Conservation (phyloP, 768 basidiomycete species). For the Leucosporidium yakuticum region DNA sequence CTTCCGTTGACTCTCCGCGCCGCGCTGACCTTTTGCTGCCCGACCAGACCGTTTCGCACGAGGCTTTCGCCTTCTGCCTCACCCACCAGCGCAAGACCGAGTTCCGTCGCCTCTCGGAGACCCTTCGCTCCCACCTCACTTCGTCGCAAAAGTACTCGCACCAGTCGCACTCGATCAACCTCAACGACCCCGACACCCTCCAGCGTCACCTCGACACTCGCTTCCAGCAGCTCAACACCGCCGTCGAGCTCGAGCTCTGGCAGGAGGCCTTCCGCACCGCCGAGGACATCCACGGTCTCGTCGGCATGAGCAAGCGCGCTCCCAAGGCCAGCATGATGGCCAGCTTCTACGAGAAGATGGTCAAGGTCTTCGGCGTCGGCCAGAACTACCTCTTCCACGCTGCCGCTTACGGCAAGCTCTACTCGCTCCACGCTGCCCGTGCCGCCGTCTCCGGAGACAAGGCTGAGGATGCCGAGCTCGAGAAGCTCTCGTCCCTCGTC, state of each 20-base stretch:
- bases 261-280: slow-evolving; percentile 98
- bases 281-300: slow-evolving; percentile 93
- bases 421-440: slow-evolving; percentile 53
- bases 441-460: slow-evolving; percentile 56
- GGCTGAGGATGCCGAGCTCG: slow-evolving; percentile 63
- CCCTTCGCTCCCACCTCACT: slow-evolving; percentile 83
- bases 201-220: slow-evolving; percentile 94
- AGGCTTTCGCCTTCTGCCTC: slow-evolving; percentile 95
- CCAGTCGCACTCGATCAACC: slow-evolving; percentile 89
- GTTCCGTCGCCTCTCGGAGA: slow-evolving; percentile 93
- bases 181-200: slow-evolving; percentile 87
- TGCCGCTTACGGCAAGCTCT: slow-evolving; percentile 86
- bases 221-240: slow-evolving; percentile 91
- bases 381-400: slow-evolving; percentile 93
- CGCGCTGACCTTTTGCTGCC: background rate
- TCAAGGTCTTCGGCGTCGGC: slow-evolving; percentile 91
- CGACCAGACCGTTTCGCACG: slow-evolving; percentile 79
- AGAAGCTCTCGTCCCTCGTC: slow-evolving; percentile 79
- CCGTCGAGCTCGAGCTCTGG: slow-evolving; percentile 97
- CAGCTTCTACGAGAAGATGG: slow-evolving; percentile 96
- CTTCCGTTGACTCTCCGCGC: background rate
- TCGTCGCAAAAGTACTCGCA: slow-evolving; percentile 94
- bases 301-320: slow-evolving; percentile 86
- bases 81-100: slow-evolving; percentile 91
- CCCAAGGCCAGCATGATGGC: slow-evolving; percentile 96